Percentiles rank a stretch among this genome's conserved stretches.
Evolutionary conservation across 2,329 filamentous ascomycete species (phyloP).

Genomic region (Exophiala sp.): DNA sequence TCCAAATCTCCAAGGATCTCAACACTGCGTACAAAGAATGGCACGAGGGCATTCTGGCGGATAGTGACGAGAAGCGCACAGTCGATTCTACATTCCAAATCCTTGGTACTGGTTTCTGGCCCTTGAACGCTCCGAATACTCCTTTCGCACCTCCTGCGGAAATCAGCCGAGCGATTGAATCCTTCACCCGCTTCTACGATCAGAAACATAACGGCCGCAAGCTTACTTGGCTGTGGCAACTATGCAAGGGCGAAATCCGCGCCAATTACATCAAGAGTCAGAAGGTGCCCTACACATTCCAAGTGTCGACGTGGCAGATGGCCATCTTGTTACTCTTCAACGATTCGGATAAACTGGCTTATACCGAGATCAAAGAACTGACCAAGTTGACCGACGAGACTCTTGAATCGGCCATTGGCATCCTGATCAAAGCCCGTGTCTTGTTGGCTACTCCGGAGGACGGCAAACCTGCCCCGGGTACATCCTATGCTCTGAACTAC

Average conservation of each 20-base stretch:
- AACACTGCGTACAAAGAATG: slow-evolving; percentile 82
- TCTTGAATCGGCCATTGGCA: slow-evolving; percentile 76
- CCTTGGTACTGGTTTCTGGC: slow-evolving; percentile 96
- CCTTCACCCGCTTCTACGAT: slow-evolving; percentile 86
- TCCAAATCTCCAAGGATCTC: slow-evolving; percentile 97
- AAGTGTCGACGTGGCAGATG: slow-evolving; percentile 98
- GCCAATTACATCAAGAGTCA: slow-evolving; percentile 83
- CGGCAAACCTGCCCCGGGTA: slow-evolving; percentile 70
- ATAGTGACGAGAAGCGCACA: slow-evolving; percentile 59
- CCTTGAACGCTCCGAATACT: slow-evolving; percentile 76
- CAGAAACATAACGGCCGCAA: slow-evolving; percentile 96
- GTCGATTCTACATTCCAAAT: slow-evolving; percentile 88
- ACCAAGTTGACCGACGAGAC: slow-evolving; percentile 76
- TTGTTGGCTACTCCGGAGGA: slow-evolving; percentile 65
- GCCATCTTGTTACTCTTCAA: slow-evolving; percentile 93
- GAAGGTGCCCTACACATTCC: slow-evolving; percentile 92
- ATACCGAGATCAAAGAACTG: slow-evolving; percentile 77
- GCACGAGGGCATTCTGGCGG: slow-evolving; percentile 59
- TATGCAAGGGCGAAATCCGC: slow-evolving; percentile 95
- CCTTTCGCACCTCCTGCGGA: slow-evolving; percentile 81
- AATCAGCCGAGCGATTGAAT: slow-evolving; percentile 79
- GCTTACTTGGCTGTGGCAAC: slow-evolving; percentile 94
- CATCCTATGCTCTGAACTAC: slow-evolving; percentile 78
- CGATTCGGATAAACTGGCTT: slow-evolving; percentile 74
- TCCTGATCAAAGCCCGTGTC: slow-evolving; percentile 91